A percentile compares a stretch with the other conserved stretches of the same genome.
Conservation (phyloP, 345 rosid genomes). For the Gossypium bickii region DNA sequence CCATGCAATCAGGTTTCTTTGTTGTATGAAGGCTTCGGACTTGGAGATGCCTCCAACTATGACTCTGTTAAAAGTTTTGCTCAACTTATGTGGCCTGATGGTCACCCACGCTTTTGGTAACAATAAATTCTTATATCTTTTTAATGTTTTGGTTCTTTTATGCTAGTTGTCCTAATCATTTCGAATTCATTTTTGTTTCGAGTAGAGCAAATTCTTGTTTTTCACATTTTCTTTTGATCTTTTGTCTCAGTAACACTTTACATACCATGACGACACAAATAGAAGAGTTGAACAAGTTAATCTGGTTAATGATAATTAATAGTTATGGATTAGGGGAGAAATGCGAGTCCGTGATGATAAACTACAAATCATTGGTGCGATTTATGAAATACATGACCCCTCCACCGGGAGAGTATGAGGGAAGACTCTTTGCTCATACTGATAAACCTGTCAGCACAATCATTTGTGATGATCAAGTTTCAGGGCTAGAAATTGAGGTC, state of each 20-base stretch:
- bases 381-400: constrained; percentile 14
- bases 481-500: constrained; percentile 1
- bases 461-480: background rate
- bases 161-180: too few species aligned
- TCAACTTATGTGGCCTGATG: constrained; percentile 10
- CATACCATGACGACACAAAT: background rate
- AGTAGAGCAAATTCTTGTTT: too few species aligned
- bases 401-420: background rate
- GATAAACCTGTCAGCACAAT: constrained; percentile 1
- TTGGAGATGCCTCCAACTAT: constrained; percentile 17
- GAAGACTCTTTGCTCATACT: background rate
- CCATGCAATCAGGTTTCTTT: background rate
- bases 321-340: constrained; percentile 13
- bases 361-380: background rate
- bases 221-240: background rate
- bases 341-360: background rate
- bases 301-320: constrained; percentile 11
- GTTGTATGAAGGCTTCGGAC: constrained; percentile 16
- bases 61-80: constrained; percentile 5
- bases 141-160: too few species aligned
- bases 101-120: constrained; percentile 8
- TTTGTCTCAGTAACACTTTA: background rate
- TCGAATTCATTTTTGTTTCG: too few species aligned
- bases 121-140: background rate
- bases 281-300: constrained; percentile 6